Base-by-base conservation (phyloP, 441 rosid genomes). In the Bocquillonia castaneifolia region DNA sequence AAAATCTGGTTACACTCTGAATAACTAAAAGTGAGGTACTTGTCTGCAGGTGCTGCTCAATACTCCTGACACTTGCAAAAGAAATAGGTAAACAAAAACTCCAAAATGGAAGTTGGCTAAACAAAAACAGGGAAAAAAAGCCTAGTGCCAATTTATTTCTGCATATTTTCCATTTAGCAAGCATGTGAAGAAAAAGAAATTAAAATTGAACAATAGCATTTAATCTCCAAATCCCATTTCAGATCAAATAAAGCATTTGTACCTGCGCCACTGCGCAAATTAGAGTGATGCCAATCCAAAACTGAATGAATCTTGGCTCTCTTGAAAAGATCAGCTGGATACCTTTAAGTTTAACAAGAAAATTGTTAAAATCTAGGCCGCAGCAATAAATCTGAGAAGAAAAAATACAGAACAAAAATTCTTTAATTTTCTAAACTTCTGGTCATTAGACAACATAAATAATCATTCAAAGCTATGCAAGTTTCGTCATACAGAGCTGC, bases 251-350 rank as follows among this genome's bases (percentile, higher is more conserved):
- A 67, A 50, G 34, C 3, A 70, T 54, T 58, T 63, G 40, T 45
- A 89, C 98, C 89, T 79, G 98, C 84, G 54, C 97, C 97, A 45
- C 36, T 69, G 62, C 97, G 95, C 74, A 93, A 76, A 73, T 86
- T 88, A 42, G 85, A 74, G 81, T 93, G 98, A 80, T 91, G 97
- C 98, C 98, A 93, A 60, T 93, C 97, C 82, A 93, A 68, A 53
- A 87, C 88, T 3, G 98, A 93, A 42, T 91, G 82, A 74, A 93
- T 81, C 85, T 83, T 88, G 57, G 92, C 93, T 78, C 93, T 88
- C 76, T 70, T 85, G 59, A 72, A 86, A 79, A 93, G 83, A 82
- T 93, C 97, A 47, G 87, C 78, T 0, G 96, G 97, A 79, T 93
- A 91, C 92, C 96, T 89, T 78, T 62, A 73, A 68, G 39, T 37